Conservation (phyloP, 768 basidiomycete genomes). For the Mycena venus region DNA sequence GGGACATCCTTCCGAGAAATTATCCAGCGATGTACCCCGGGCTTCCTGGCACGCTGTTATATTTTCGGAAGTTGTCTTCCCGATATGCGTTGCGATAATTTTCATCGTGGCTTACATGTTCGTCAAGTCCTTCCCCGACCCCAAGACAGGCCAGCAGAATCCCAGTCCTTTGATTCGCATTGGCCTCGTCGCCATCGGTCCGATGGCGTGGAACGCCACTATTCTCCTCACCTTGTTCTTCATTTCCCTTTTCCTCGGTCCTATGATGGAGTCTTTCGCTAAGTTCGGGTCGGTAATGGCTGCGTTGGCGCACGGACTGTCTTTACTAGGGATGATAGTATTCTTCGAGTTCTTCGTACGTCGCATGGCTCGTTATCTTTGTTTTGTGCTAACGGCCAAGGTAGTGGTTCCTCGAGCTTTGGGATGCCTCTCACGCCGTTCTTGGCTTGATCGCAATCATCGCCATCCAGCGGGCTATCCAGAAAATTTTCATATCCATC, state of each 20-base stretch:
- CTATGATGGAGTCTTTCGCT: conserved; percentile 85
- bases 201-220: conserved; percentile 95
- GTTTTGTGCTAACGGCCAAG: conserved; percentile 32
- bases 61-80: conserved; percentile 86
- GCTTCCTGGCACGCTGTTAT: conserved; percentile 90
- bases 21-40: conserved; percentile 94
- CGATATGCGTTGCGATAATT: conserved; percentile 79
- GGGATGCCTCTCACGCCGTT: conserved; percentile 97
- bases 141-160: conserved; percentile 64
- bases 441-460: conserved; percentile 92
- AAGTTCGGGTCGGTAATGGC: conserved; percentile 96
- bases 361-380: conserved; percentile 48
- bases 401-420: conserved; percentile 96
- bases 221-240: conserved; percentile 90
- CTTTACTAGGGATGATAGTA: conserved; percentile 84
- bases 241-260: conserved; percentile 92
- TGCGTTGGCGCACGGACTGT: conserved; percentile 86
- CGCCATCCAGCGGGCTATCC: conserved; percentile 91
- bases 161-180: conserved; percentile 94
- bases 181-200: conserved; percentile 88
- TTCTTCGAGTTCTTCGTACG: conserved; percentile 98
- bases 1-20: conserved; percentile 97
- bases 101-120: conserved; percentile 93
- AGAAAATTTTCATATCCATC: conserved; percentile 94
- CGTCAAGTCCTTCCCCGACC: conserved; percentile 89